These are phyloP conservation scores for Fusarium musae DNA, from an alignment of 2,329 filamentous ascomycete species.

Conservation along the genomic window DNA sequence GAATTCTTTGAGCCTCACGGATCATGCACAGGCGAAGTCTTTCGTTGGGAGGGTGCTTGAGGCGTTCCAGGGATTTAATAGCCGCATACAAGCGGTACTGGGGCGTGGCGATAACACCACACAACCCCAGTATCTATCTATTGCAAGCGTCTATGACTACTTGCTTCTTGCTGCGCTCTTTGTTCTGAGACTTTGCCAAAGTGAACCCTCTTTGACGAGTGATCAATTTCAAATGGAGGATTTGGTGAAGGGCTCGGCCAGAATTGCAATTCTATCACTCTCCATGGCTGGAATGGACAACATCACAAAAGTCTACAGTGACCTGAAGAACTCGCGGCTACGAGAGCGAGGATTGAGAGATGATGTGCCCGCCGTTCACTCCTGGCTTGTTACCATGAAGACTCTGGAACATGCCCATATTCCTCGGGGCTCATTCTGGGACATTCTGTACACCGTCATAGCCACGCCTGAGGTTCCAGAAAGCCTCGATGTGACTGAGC, in stretches of 20 bases:
- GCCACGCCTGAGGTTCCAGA: slow-evolving; percentile 49
- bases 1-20: slow-evolving; percentile 54
- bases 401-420: slow-evolving; percentile 62
- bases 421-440: slow-evolving; percentile 69
- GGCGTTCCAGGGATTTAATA: slow-evolving; percentile 54
- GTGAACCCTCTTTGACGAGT: slow-evolving; percentile 45
- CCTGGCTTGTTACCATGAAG: slow-evolving; percentile 70
- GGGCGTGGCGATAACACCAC: background rate
- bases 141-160: slow-evolving; percentile 45
- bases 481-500: slow-evolving; percentile 55
- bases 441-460: slow-evolving; percentile 61
- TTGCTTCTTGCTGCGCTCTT: slow-evolving; percentile 50
- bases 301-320: slow-evolving; percentile 59
- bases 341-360: slow-evolving; percentile 64
- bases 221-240: slow-evolving; percentile 61
- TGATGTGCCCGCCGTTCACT: slow-evolving; percentile 58
- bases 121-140: slow-evolving; percentile 7
- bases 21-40: slow-evolving; percentile 49
- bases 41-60: slow-evolving; percentile 59
- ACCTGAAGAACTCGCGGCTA: slow-evolving; percentile 56
- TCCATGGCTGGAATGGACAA: slow-evolving; percentile 55
- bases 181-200: slow-evolving; percentile 57
- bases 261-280: slow-evolving; percentile 54
- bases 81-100: slow-evolving; percentile 43
- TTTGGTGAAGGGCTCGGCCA: slow-evolving; percentile 57